Base-by-base conservation (phyloP, 1,139 yeast genomes). In the Geotrichum aggregatum region DNA sequence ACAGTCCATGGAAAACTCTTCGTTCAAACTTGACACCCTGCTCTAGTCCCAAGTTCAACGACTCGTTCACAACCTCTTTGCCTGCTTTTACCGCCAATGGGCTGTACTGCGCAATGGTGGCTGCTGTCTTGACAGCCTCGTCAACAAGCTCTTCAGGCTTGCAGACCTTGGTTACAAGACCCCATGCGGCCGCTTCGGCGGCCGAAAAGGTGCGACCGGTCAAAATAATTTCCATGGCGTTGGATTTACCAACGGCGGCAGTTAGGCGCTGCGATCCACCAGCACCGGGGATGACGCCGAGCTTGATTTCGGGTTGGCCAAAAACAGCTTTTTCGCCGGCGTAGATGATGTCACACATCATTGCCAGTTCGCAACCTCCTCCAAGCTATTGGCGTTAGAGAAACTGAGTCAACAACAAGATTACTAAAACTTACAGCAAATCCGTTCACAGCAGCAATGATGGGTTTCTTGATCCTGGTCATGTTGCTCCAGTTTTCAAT, bases 281-380 rank as follows among this genome's bases (percentile, higher is more conserved):
- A 19, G 78, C 79, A 7, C 81, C 81, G 33, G 81, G 81, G 47
- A 77, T 71, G 39, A 76, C 71, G 3, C 81, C 81, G 14, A 77
- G 67, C 58, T 74, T 74, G 63, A 77, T 75, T 60, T 77, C 81
- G 24, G 81, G 81, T 62, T 77, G 80, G n/a, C 81, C 81, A 58
- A 77, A 76, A 31, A 65, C 66, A n/a, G 80, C 78, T 56, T 67
- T 68, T 40, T 71, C 73, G 21, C 79, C 77, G 26, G 78, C 78
- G 55, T 77, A 76, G 49, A 77, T 65, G 55, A 77, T 72, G 58
- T 77, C 81, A 35, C 76, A 71, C 70, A 71, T 68, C 80, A 77
- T 76, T 30, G 81, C 80, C 46, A 77, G 61, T 59, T 77, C 81
- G 57, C 79, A 76, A n/a, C 81, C 81, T 34, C 81, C 81, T 33